A percentile compares a stretch with the other conserved stretches of the same genome.
phyloP scores from a whole-genome alignment of 768 basidiomycete species.

The Tulasnella sp. region DNA sequence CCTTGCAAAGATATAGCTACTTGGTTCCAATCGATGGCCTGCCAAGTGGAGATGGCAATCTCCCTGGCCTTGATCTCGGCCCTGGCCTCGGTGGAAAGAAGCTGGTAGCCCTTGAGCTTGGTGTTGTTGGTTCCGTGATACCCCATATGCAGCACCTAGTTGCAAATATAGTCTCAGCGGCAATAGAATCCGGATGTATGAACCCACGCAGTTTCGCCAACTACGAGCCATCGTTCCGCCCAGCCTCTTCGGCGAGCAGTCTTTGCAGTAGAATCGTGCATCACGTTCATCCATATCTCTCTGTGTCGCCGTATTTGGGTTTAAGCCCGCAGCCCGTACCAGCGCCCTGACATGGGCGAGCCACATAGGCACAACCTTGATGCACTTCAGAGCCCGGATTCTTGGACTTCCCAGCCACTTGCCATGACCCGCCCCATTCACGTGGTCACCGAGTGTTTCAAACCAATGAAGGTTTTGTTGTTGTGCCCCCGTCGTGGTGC shows the following conservation, averaged over 20 bases:
- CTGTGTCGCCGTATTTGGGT: neutral
- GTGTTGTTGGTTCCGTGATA: too few species aligned
- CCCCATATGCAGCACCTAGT: neutral
- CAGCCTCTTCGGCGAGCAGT: neutral
- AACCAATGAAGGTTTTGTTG: neutral
- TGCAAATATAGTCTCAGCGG: too few species aligned
- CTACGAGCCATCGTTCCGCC: neutral
- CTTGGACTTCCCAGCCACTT: too few species aligned
- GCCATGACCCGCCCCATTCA: too few species aligned
- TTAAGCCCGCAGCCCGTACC: neutral
- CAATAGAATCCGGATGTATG: neutral
- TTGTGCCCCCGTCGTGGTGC: neutral
- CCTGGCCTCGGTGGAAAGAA: neutral
- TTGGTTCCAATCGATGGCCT: neutral
- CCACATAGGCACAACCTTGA: neutral
- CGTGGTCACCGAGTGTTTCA: neutral
- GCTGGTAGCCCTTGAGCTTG: neutral
- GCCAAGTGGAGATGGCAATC: neutral
- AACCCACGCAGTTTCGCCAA: slow-evolving; percentile 6
- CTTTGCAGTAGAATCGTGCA: slow-evolving; percentile 20
- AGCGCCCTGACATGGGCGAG: neutral
- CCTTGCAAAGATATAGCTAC: neutral
- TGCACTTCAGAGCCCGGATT: neutral
- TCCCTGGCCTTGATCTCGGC: neutral
- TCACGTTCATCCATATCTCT: slow-evolving; percentile 15